These are phyloP conservation scores for Acacia confusa DNA, from an alignment of 306 rosid genomes.

Conservation along the genomic window DNA sequence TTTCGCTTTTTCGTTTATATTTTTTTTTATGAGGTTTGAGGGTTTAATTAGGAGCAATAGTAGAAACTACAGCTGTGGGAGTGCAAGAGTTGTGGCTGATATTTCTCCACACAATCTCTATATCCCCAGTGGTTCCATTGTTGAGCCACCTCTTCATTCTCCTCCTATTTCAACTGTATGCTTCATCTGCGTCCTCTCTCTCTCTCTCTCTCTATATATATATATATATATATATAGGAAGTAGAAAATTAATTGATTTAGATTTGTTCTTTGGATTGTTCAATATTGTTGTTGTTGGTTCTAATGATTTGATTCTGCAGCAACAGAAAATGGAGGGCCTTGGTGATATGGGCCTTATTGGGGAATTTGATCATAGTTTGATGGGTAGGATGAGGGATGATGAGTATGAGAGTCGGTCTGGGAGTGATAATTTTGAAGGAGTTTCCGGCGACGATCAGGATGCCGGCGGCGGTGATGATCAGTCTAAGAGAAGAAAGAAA, in stretches of 20 bases:
- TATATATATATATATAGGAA: background rate
- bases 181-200: background rate
- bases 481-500: slow-evolving; percentile 60
- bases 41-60: slow-evolving; percentile 44
- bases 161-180: slow-evolving; percentile 42
- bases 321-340: slow-evolving; percentile 68
- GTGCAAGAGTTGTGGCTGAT: slow-evolving; percentile 38
- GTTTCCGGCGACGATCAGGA: slow-evolving; percentile 87
- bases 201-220: background rate
- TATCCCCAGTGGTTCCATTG: slow-evolving; percentile 38
- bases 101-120: slow-evolving; percentile 36
- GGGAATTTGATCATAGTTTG: slow-evolving; percentile 59
- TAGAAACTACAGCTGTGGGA: slow-evolving; percentile 31
- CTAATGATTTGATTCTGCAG: slow-evolving; percentile 40
- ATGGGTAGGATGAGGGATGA: slow-evolving; percentile 67
- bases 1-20: background rate
- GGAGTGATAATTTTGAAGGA: slow-evolving; percentile 75
- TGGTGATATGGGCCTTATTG: slow-evolving; percentile 50
- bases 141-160: slow-evolving; percentile 35
- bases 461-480: slow-evolving; percentile 41
- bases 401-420: slow-evolving; percentile 82
- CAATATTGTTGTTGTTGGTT: background rate
- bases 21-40: slow-evolving; percentile 35
- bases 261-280: background rate
- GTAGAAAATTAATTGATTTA: background rate